Evolutionary conservation across 2,329 filamentous ascomycete species (phyloP), one percentile per base, ranked within the genome.

Genomic region (Aschersonia sp.): DNA sequence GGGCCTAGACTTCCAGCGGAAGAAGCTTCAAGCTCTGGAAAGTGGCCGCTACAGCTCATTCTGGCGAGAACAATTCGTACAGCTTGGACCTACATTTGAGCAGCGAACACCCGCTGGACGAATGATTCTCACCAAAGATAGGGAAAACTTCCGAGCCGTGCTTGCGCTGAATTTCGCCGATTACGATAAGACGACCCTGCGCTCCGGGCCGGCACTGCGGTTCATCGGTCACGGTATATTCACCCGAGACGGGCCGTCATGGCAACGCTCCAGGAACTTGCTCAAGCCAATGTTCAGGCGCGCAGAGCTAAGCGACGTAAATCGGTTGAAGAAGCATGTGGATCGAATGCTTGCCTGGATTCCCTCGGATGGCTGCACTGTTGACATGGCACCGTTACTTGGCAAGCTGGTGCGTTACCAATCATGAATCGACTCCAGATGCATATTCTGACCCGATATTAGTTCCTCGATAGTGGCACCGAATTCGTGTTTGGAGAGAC

Each of bases 381-480:
- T 49, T 12, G 30, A 49, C 22, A 41, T 49, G 45, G 40, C 37
- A 39, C 45, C 48, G 29, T 45, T 49, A 3, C 10, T 49, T 22
- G 32, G 45, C 37, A 49, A 39, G 43, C 32, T 49, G 42, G 48
- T 49, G 45, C 44, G 12, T 32, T 10, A 35, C 12, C 22, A 11
- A 43, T n/a, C 37, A 41, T 11, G 11, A 37, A 31, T 6, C 6
- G 5, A 32, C 11, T 2, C 8, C 22, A 11, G 12, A 35, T 32
- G 11, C 30, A 31, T 7, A n/a, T 14, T 22, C 35, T 49, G 35
- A 49, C 41, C 10, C 5, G 29, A 9, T 8, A 30, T 10, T 12
- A 49, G 48, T 49, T 49, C 22, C 45, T 49, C 8, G 48, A 49
- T 30, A 49, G 45, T 37, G 48, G 45, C 10, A 49, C 48, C 11